Percentiles rank a stretch among this genome's conserved stretches.
Conservation (phyloP, 257 asterid species). For the Thymus mandschuricus region DNA sequence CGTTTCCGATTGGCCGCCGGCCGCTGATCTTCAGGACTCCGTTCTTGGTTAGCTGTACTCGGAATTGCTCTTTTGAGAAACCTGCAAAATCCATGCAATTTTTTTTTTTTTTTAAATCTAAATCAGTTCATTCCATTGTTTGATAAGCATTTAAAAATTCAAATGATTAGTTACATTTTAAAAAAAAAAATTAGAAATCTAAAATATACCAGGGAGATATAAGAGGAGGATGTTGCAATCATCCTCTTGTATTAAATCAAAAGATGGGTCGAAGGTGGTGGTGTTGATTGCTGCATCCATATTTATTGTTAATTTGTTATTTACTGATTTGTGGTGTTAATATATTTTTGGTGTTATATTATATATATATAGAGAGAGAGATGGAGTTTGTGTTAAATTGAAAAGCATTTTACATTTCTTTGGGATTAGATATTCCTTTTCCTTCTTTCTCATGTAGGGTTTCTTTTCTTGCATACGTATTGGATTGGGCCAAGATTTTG, state of each 20-base stretch:
- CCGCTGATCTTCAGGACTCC: constrained; percentile 62
- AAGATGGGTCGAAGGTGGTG: constrained; percentile 52
- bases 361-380: not conserved
- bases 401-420: constrained; percentile 31
- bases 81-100: constrained; percentile 35
- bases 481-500: not conserved
- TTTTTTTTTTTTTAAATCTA: too few relatives aligned
- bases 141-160: too few relatives aligned
- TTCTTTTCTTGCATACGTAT: not conserved
- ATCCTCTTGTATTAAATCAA: constrained; percentile 51
- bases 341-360: not conserved
- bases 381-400: not conserved
- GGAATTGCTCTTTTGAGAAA: constrained; percentile 60
- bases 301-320: not conserved
- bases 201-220: constrained; percentile 52
- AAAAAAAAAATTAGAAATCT: too few relatives aligned
- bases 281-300: constrained; percentile 39
- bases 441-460: too few relatives aligned
- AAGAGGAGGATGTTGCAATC: constrained; percentile 59
- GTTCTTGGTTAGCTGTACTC: constrained; percentile 50
- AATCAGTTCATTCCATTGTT: not conserved
- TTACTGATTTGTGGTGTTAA: not conserved
- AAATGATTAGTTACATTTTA: not conserved
- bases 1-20: constrained; percentile 32
- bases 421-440: constrained; percentile 34